Evolutionary conservation across 176 grass and related monocot species (phyloP), one percentile per base, ranked within the genome.

Genomic region (Oryza coarctata): DNA sequence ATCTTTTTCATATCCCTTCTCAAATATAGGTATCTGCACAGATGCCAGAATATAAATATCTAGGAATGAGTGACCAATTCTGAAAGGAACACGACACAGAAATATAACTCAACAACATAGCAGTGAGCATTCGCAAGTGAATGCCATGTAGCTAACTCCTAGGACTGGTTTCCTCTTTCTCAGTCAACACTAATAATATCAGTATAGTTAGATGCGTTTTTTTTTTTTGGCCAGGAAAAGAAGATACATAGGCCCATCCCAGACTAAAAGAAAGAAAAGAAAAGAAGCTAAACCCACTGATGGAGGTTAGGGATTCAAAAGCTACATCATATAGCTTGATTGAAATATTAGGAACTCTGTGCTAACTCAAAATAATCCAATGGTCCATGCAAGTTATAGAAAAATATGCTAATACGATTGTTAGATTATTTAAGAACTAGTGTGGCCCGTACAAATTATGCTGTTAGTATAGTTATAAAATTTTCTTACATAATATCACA

Each of bases 1-100:
- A 47, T 93, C 95, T 74, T 98, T 98, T 75, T 95, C 95, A 73
- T 98, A 98, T 7, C 92, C 92, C 80, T 94, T 98, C 89, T 98
- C 95, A 75, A 94, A 98, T 84, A 98, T 98, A 29, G 92, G 92
- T 89, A 93, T 88, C 90, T 98, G 86, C 35, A 60, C 74, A 94
- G 71, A 67, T 39, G 38, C 9, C 23, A 22, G 36, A 55, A 39
- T 34, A 35, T 82, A 76, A 77, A 71, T 71, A 55, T 30, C 25
- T 2, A 73, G 22, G 12, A 49, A 23, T 2, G 2, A 13, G 41
- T 15, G 44, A 25, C 30, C 9, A 12, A 10, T 36, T 14, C 40
- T 8, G 38, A 36, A 31, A 41, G 15, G 9, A 27, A 40, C 33
- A 76, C 27, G 6, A 18, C 36, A 9, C 7, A 32, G 32, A 65